Evolutionary conservation across 352 stramenopile genomes (phyloP).

Genomic region (Peronospora destructor): DNA sequence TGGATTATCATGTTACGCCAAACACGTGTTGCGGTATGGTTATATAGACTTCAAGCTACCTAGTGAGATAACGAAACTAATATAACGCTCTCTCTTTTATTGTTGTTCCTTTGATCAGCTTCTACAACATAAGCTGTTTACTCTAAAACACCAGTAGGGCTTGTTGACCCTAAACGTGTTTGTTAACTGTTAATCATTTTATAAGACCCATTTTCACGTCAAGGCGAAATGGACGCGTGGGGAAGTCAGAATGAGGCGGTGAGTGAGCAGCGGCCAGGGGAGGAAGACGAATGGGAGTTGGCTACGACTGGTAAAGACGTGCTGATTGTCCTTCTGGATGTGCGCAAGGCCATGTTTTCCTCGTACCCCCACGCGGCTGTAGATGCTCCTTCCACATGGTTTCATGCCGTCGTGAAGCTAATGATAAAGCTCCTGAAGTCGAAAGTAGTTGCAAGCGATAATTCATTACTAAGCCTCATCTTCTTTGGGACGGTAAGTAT

Average conservation of each 20-base stretch:
- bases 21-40: too few species aligned
- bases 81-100: too few species aligned
- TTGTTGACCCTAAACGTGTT: background rate
- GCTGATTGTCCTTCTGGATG: conserved; percentile 72
- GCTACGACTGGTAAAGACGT: conserved; percentile 63
- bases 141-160: background rate
- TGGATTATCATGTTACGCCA: too few species aligned
- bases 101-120: too few species aligned
- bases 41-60: too few species aligned
- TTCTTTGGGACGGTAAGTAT: conserved; percentile 67
- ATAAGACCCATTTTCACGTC: conserved; percentile 8
- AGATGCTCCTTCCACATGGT: conserved; percentile 43
- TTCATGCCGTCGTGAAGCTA: conserved; percentile 63
- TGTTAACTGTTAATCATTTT: conserved; percentile 12
- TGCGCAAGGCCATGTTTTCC: conserved; percentile 58
- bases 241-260: conserved; percentile 18
- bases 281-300: conserved; percentile 60
- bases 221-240: conserved; percentile 41
- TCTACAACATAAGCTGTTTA: background rate
- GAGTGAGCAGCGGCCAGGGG: conserved; percentile 11
- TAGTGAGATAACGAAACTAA: too few species aligned
- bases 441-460: conserved; percentile 76
- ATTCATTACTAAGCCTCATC: conserved; percentile 65
- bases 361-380: conserved; percentile 25
- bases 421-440: conserved; percentile 64